Base-by-base conservation (phyloP, 768 basidiomycete genomes). In the Pisolithus sp. region DNA sequence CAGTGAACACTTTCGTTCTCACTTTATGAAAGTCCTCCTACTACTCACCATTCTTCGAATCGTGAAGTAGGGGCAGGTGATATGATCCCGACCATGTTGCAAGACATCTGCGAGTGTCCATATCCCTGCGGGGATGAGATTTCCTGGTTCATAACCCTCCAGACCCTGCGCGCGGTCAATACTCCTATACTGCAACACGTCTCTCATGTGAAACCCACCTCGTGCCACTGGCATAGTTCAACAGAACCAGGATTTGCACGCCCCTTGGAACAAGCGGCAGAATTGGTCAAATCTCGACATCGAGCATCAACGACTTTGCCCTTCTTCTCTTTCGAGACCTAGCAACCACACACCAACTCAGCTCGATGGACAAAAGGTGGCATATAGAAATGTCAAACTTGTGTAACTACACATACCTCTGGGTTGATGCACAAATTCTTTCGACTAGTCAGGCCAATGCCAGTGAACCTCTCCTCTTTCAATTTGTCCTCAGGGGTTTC, bases 281-380 rank as follows among this genome's bases (percentile, higher is more conserved):
- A 73, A 60, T 88, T 92, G 9, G 96, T 98, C 51, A 99, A 74
- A 69, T 99, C 96, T 51, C 96, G 78, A 77, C 96, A 99, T 52
- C 92, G 80, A 13, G 95, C 95, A 73, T 99, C 96, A 26, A 99
- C 94, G 0, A 94, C 83, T 64, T 89, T 93, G 5, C 96, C 96
- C 68, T 98, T 99, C 78, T 98, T 99, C 75, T 98, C 96, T 65
- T 90, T 94, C 21, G 90, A 83, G 4, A 97, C 91, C 93, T 96
- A 57, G 7, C 49, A 18, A 24, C 31, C 46, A 49, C 28, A 40
- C 20, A 21, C 17, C 5, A 2, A 13, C 3, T 28, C 21, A 47
- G 21, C 3, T 36, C 30, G 17, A 18, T 2, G 7, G 18, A 18
- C 30, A 20, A 13, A 20, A 20, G 18, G 18, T 13, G 13, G 18